Conservation (phyloP, 345 rosid species). For the Ceriops decandra region DNA sequence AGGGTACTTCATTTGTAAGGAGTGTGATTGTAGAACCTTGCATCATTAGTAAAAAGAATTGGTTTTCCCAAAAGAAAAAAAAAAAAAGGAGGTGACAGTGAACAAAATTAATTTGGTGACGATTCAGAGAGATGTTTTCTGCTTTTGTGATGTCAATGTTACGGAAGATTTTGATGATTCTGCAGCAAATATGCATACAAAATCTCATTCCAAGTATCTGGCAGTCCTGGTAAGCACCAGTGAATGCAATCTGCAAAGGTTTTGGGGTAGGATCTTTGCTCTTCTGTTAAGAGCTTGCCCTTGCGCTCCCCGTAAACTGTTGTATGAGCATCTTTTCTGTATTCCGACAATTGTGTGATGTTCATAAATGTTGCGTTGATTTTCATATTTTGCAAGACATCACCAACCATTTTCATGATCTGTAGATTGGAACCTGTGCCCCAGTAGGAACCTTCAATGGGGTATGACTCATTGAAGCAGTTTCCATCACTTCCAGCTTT, state of each 20-base stretch:
- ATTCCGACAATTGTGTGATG: constrained; percentile 76
- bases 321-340: constrained; percentile 82
- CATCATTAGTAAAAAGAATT: too few species aligned
- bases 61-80: too few species aligned
- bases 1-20: too few species aligned
- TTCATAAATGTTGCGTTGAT: constrained; percentile 58
- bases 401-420: constrained; percentile 61
- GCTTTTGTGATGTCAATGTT: background rate
- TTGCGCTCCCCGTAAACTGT: constrained; percentile 69
- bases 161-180: constrained; percentile 34
- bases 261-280: constrained; percentile 61
- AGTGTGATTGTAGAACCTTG: too few species aligned
- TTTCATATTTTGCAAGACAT: constrained; percentile 40
- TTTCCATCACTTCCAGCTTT: constrained; percentile 64
- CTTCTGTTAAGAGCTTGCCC: constrained; percentile 76
- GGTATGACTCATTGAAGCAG: constrained; percentile 70
- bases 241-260: constrained; percentile 80
- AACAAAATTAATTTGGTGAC: too few species aligned
- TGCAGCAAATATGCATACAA: constrained; percentile 65
- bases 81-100: too few species aligned
- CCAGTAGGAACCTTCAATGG: constrained; percentile 64
- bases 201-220: constrained; percentile 90
- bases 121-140: too few species aligned
- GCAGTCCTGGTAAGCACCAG: constrained; percentile 95
- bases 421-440: constrained; percentile 81